These are phyloP conservation scores for Crithidia bombi DNA, from an alignment of 208 protist species.

Conservation along the genomic window DNA sequence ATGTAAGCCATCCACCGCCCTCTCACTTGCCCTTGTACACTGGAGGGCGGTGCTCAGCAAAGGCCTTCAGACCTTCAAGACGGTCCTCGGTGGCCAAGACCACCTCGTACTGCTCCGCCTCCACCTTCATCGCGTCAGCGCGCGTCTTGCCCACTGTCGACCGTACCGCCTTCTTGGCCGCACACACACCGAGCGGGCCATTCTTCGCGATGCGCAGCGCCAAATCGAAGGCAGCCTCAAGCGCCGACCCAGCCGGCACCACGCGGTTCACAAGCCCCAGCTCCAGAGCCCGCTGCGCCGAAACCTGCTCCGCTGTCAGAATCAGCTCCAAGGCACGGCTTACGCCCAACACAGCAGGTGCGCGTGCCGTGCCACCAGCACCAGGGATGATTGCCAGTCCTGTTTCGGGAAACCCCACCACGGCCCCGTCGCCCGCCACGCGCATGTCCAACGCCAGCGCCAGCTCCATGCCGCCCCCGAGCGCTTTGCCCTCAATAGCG, in stretches of 20 bases:
- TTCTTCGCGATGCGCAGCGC: slow-evolving; percentile 60
- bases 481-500: slow-evolving; percentile 84
- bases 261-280: slow-evolving; percentile 82
- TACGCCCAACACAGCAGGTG: slow-evolving; percentile 84
- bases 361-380: slow-evolving; percentile 89
- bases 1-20: background rate
- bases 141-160: slow-evolving; percentile 54
- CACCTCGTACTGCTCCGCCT: slow-evolving; percentile 79
- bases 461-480: slow-evolving; percentile 92
- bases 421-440: slow-evolving; percentile 50
- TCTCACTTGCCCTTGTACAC: slow-evolving; percentile 82
- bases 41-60: slow-evolving; percentile 90
- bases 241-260: slow-evolving; percentile 45
- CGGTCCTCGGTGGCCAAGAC: slow-evolving; percentile 91
- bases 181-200: slow-evolving; percentile 83
- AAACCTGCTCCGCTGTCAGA: slow-evolving; percentile 76
- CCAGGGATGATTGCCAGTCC: slow-evolving; percentile 93
- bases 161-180: slow-evolving; percentile 88
- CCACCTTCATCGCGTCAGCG: slow-evolving; percentile 71
- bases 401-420: slow-evolving; percentile 88
- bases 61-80: slow-evolving; percentile 89
- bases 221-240: slow-evolving; percentile 42
- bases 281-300: slow-evolving; percentile 51
- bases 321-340: slow-evolving; percentile 89
- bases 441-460: slow-evolving; percentile 87